Base-by-base conservation (phyloP, 2,329 filamentous ascomycete genomes). In the Amesomyces nigricolor region DNA sequence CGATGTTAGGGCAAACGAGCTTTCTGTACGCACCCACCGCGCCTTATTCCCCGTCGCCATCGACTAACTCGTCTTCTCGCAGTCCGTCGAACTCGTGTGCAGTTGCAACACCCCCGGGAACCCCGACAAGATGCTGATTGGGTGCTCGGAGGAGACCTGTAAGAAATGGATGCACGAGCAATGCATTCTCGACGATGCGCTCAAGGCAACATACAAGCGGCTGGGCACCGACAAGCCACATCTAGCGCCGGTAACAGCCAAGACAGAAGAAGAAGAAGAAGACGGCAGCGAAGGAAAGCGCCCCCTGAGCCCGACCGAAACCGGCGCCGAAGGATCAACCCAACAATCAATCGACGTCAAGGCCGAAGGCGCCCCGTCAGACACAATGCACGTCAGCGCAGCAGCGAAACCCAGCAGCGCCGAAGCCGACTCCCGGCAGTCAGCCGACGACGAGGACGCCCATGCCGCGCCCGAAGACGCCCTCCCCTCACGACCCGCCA, bases 91-190 rank as follows among this genome's bases (percentile, higher is more conserved):
- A 43, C 69, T 75, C 2, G 74, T 79, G 50, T 86, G 83, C 68
- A 78, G 75, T 63, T 87, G 83, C 69, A 72, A 75, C 57, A 75
- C 74, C 5, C 82, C 82, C 40, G 80, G 81, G 61, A 83, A 86
- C 58, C 83, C 83, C 22, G 82, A 86, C 60, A 80, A 78, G 62
- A 75, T 75, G 19, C 69, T 86, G 39, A 75, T 85, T 47, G 78
- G 80, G 54, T 87, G 83, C 68, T 77, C 76, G 9, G 77, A 76
- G 56, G 64, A 74, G 11, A 64, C 68, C 2, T 87, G 83, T 65
- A 75, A 75, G 51, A 77, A 75, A 52, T 86, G 83, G 83, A 76
- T 86, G 57, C 83, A 87, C 62, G 76, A 81, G 54, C 78, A 83
- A 45, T 87, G 83, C 62, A 71, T 87, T n/a, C 71, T 76, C 32